phyloP scores from a whole-genome alignment of 116 monocot genomes.

The Dioscorea cayenensis region DNA sequence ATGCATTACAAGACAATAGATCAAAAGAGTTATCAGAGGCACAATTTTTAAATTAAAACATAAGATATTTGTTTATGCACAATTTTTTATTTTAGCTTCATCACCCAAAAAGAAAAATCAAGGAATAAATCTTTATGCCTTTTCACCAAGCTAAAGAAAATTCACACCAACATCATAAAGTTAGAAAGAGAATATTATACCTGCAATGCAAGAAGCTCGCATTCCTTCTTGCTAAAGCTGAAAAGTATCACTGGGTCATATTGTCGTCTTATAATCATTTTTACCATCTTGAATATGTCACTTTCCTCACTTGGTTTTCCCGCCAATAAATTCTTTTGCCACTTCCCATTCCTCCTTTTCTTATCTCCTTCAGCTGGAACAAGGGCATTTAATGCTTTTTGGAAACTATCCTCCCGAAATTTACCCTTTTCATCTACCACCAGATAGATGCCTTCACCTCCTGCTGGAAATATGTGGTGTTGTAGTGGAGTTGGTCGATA shows the following conservation, averaged over 20 bases:
- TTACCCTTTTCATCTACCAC: conserved; percentile 91
- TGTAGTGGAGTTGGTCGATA: conserved; percentile 94
- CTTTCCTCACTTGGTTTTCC: conserved; percentile 68
- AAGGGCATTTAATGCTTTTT: conserved; percentile 86
- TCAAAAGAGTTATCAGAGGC: background rate
- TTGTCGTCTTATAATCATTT: conserved; percentile 91
- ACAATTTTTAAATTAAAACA: background rate
- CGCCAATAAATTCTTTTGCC: conserved; percentile 52
- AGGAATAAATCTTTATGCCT: background rate
- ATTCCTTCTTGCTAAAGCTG: conserved; percentile 95
- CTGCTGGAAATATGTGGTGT: conserved; percentile 91
- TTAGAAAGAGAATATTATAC: conserved; percentile 19
- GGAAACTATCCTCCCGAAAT: conserved; percentile 89
- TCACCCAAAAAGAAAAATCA: background rate
- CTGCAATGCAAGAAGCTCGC: conserved; percentile 97
- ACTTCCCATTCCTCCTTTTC: conserved; percentile 61
- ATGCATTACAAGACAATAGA: background rate
- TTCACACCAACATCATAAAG: background rate
- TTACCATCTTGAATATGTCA: conserved; percentile 97
- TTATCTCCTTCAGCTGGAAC: conserved; percentile 60
- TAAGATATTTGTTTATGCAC: background rate
- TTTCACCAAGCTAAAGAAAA: background rate
- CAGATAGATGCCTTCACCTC: conserved; percentile 87
- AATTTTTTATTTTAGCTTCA: background rate
- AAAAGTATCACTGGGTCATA: conserved; percentile 95